These are phyloP conservation scores for Hibiscus mutabilis DNA, from an alignment of 345 rosid species.

Conservation along the genomic window DNA sequence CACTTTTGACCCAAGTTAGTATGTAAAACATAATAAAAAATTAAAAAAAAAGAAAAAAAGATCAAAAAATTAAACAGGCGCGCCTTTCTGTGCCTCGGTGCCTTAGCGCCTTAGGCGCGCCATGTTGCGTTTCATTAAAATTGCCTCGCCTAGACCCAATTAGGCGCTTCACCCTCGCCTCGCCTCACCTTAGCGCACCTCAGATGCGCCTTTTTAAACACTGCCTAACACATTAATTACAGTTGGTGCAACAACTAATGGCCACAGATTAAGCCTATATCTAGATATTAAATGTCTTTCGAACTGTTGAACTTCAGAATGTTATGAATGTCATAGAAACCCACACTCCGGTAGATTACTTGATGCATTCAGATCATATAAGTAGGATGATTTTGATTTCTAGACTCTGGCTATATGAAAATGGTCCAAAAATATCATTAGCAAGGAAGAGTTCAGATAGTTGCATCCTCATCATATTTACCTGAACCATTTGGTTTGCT, in stretches of 20 bases:
- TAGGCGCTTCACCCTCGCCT: too few species aligned
- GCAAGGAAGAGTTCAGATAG: background rate
- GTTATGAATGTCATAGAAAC: conserved; percentile 10
- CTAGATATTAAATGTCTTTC: conserved; percentile 1
- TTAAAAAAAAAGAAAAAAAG: too few species aligned
- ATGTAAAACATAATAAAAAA: too few species aligned
- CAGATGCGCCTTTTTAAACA: too few species aligned
- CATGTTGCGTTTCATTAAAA: too few species aligned
- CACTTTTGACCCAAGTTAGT: too few species aligned
- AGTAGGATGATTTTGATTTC: background rate
- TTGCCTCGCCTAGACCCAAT: too few species aligned
- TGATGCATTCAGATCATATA: background rate
- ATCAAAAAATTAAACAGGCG: too few species aligned
- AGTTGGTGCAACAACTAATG: background rate
- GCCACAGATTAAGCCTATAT: background rate
- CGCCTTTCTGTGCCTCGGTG: too few species aligned
- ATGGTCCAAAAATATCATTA: background rate
- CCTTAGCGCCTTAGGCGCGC: too few species aligned
- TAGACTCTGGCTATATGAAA: background rate
- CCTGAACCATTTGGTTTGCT: conserved; percentile 91
- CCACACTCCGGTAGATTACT: background rate
- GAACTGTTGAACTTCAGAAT: conserved; percentile 1
- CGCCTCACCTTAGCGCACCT: too few species aligned
- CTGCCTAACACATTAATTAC: background rate
- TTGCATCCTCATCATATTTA: conserved; percentile 20